phyloP scores from a whole-genome alignment of 2,329 filamentous ascomycete species.

The Aureobasidium mangrovei region DNA sequence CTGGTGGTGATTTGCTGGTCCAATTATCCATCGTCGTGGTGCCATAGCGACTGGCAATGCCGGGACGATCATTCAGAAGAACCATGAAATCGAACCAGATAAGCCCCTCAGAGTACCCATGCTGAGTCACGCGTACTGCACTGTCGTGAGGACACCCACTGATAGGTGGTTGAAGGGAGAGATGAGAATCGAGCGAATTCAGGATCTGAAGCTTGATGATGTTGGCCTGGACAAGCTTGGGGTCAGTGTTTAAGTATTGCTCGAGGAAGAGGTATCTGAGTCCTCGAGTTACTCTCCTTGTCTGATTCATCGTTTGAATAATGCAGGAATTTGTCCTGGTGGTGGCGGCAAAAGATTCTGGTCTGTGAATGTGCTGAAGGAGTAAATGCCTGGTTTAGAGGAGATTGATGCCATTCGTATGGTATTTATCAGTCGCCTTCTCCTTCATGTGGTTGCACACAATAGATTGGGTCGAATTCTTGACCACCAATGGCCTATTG shows the following conservation, averaged over 20 bases:
- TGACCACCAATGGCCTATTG: no score
- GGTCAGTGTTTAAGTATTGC: not conserved
- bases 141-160: constrained; percentile 1
- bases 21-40: not conserved
- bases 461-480: no score
- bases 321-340: not conserved
- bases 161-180: not conserved
- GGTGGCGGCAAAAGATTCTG: no score
- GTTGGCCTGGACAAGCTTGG: not conserved
- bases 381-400: not conserved
- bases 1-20: not conserved
- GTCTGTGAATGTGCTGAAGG: not conserved
- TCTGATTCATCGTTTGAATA: not conserved
- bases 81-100: constrained; percentile 11
- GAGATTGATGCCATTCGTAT: not conserved
- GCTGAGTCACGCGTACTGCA: not conserved
- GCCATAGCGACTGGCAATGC: not conserved
- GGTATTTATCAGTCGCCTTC: no score
- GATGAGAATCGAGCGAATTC: not conserved
- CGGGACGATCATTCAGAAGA: not conserved
- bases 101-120: not conserved
- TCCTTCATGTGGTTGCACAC: no score
- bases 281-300: not conserved
- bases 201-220: constrained; percentile 4
- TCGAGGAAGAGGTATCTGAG: constrained; percentile 3